These are phyloP conservation scores for Oryza nivara DNA, from an alignment of 176 grass and related monocot species.

Conservation along the genomic window DNA sequence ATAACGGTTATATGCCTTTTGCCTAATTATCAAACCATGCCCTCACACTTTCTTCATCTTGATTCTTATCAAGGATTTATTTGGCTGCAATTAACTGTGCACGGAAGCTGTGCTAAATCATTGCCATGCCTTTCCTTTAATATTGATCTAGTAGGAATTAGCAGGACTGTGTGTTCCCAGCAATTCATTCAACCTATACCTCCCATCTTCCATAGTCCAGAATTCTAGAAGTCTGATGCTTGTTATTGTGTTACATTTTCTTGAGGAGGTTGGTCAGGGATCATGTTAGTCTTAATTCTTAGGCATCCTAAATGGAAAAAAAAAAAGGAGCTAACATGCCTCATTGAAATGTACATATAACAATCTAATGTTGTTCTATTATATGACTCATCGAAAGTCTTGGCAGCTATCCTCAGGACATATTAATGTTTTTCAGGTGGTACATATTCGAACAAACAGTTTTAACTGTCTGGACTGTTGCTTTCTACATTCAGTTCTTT, in stretches of 20 bases:
- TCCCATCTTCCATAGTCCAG: not conserved
- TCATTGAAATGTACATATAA: not conserved
- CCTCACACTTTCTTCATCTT: not conserved
- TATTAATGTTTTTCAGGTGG: constrained; percentile 60
- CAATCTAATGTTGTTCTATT: constrained; percentile 10
- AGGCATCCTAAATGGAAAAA: not conserved
- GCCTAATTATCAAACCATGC: not conserved
- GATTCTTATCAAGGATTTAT: not conserved
- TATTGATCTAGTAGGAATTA: constrained; percentile 20
- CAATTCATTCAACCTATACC: constrained; percentile 21
- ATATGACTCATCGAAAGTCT: constrained; percentile 2
- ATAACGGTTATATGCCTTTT: not conserved
- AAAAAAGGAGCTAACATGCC: not conserved
- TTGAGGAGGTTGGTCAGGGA: not conserved
- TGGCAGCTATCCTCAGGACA: not conserved
- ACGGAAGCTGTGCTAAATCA: not conserved
- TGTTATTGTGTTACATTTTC: not conserved
- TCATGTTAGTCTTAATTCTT: constrained; percentile 12
- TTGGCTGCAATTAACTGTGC: constrained; percentile 16
- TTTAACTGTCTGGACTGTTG: constrained; percentile 68
- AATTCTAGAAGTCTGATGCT: not conserved
- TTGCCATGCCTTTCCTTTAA: constrained; percentile 1
- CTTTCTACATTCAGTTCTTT: constrained; percentile 63
- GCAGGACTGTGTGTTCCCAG: not conserved
- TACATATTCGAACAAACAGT: constrained; percentile 73